These are phyloP conservation scores for Candida boleticola DNA, from an alignment of 805 yeast species.

Conservation along the genomic window DNA sequence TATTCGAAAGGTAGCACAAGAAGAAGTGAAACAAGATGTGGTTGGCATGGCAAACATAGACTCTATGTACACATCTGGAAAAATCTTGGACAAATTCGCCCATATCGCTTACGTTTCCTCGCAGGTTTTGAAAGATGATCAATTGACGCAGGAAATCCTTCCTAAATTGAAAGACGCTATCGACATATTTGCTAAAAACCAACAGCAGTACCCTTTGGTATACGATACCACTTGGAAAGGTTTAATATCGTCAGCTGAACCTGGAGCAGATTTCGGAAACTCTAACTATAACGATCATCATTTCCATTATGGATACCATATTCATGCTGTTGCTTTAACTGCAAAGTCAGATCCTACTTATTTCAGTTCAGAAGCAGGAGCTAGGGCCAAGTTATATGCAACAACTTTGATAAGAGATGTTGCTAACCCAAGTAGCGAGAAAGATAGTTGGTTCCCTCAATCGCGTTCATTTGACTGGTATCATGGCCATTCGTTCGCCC, in stretches of 20 bases:
- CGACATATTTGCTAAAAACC: conserved; percentile 63
- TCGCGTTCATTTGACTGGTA: conserved; percentile 73
- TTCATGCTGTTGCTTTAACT: conserved; percentile 66
- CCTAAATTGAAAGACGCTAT: conserved; percentile 65
- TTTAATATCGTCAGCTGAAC: conserved; percentile 64
- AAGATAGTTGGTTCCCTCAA: conserved; percentile 61
- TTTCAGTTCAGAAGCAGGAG: conserved; percentile 7
- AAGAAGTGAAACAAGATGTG: conserved; percentile 56
- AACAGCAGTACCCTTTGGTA: conserved; percentile 67
- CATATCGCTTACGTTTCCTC: conserved; percentile 74
- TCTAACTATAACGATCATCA: conserved; percentile 74
- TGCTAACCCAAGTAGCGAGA: conserved; percentile 50
- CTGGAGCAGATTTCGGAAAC: conserved; percentile 68
- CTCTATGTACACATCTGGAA: conserved; percentile 91
- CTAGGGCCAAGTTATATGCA: conserved; percentile 47
- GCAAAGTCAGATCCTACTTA: conserved; percentile 50
- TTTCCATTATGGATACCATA: conserved; percentile 73
- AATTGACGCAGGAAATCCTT: conserved; percentile 50
- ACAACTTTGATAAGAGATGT: conserved; percentile 63
- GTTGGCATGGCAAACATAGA: conserved; percentile 60
- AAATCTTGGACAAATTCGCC: conserved; percentile 85
- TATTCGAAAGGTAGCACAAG: conserved; percentile 48
- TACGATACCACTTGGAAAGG: conserved; percentile 85
- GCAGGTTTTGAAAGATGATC: conserved; percentile 56
- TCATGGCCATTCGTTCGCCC: conserved; percentile 78